Conservation (phyloP, 2,329 filamentous ascomycete genomes). For the Fusarium devonianum region DNA sequence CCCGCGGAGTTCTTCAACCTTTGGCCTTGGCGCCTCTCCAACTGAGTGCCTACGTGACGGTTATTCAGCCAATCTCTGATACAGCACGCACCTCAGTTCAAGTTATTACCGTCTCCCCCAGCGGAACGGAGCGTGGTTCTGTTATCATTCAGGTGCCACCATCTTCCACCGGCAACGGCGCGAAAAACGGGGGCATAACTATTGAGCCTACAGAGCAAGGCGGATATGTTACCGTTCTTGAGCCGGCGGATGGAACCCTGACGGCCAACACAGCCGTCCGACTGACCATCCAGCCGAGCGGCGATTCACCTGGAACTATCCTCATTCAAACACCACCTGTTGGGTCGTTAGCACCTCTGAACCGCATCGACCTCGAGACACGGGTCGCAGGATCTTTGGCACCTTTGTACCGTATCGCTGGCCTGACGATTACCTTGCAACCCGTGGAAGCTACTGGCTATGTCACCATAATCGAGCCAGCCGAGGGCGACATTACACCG, state of each 20-base stretch:
- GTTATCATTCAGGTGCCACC: constrained; percentile 30
- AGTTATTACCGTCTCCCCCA: constrained; percentile 24
- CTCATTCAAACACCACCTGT: constrained; percentile 29
- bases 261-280: constrained; percentile 7
- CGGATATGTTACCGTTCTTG: constrained; percentile 27
- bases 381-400: neutral
- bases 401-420: constrained; percentile 1
- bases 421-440: constrained; percentile 25
- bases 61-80: constrained; percentile 19
- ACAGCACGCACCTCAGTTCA: constrained; percentile 6
- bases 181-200: constrained; percentile 6
- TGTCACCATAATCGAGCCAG: constrained; percentile 33
- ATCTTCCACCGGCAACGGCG: neutral
- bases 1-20: constrained; percentile 1
- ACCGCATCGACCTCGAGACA: neutral
- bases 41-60: constrained; percentile 23
- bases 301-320: constrained; percentile 24
- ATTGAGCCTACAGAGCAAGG: constrained; percentile 13
- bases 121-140: constrained; percentile 26
- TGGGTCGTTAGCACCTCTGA: neutral
- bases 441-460: constrained; percentile 16
- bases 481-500: constrained; percentile 6
- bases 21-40: constrained; percentile 21
- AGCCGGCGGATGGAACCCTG: constrained; percentile 11
- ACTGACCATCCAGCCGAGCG: constrained; percentile 22